phyloP scores from a whole-genome alignment of 192 early-diverging fungal genomes.

The Globomyces pollinis-pini region DNA sequence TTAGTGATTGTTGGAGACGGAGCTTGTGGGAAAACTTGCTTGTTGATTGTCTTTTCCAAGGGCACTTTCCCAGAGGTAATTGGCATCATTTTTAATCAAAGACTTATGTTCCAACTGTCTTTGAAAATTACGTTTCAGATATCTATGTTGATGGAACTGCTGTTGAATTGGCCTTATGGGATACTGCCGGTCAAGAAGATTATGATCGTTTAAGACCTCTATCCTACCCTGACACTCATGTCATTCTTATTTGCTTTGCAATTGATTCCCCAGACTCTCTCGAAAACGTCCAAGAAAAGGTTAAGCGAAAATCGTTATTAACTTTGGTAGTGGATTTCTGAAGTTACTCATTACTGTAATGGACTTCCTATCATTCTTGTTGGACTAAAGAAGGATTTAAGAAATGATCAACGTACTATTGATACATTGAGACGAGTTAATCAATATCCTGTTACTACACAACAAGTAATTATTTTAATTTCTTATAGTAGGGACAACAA shows the following conservation, averaged over 20 bases:
- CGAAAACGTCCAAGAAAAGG: slow-evolving; percentile 70
- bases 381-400: slow-evolving; percentile 83
- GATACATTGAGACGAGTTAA: slow-evolving; percentile 64
- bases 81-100: slow-evolving; percentile 3
- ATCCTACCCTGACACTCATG: slow-evolving; percentile 87
- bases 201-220: slow-evolving; percentile 89
- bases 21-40: slow-evolving; percentile 87
- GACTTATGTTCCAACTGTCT: slow-evolving; percentile 54
- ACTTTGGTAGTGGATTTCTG: slow-evolving; percentile 73
- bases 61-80: slow-evolving; percentile 29
- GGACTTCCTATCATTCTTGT: slow-evolving; percentile 79
- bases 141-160: slow-evolving; percentile 76
- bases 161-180: slow-evolving; percentile 90
- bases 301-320: no score
- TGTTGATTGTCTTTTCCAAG: slow-evolving; percentile 45
- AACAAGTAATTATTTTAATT: slow-evolving; percentile 43
- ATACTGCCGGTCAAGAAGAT: slow-evolving; percentile 96
- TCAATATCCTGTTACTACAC: slow-evolving; percentile 63
- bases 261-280: slow-evolving; percentile 72
- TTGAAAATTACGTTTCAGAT: slow-evolving; percentile 90
- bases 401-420: slow-evolving; percentile 70
- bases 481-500: slow-evolving; percentile 46
- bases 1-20: slow-evolving; percentile 93
- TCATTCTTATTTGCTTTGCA: slow-evolving; percentile 89
- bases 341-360: slow-evolving; percentile 79